Percentiles rank a stretch among this genome's conserved stretches.
Conservation (phyloP, 2,329 filamentous ascomycete species). For the Calycina marina region DNA sequence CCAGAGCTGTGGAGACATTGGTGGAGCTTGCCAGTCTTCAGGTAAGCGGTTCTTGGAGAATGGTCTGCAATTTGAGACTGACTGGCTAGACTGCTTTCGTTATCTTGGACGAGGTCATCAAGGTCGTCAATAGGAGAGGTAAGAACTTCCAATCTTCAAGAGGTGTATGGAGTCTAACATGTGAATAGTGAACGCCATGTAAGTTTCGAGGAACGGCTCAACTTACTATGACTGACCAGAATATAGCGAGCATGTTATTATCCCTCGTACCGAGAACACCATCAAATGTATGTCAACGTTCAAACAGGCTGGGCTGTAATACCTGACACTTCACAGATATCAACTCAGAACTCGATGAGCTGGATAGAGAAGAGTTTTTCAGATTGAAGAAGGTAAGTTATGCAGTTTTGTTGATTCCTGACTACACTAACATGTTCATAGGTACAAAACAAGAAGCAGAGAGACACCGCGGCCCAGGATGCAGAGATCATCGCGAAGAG, state of each 20-base stretch:
- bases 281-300: conserved; percentile 61
- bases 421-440: conserved; percentile 8
- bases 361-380: conserved; percentile 97
- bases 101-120: conserved; percentile 96
- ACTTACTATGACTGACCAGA: conserved; percentile 7
- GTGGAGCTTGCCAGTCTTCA: conserved; percentile 91
- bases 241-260: conserved; percentile 75
- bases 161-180: conserved; percentile 5
- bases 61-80: conserved; percentile 1
- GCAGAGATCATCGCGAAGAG: conserved; percentile 64
- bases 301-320: neutral
- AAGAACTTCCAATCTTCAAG: conserved; percentile 18
- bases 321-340: conserved; percentile 45
- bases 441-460: conserved; percentile 71
- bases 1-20: conserved; percentile 84
- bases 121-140: conserved; percentile 94
- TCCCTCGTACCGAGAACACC: conserved; percentile 96
- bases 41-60: conserved; percentile 24
- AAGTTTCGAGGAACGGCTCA: conserved; percentile 23
- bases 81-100: conserved; percentile 70
- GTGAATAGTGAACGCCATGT: conserved; percentile 76
- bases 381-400: conserved; percentile 65
- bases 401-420: neutral
- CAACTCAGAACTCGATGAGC: conserved; percentile 93
- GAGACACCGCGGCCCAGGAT: conserved; percentile 57